A percentile compares a stretch with the other conserved stretches of the same genome.
phyloP scores from a whole-genome alignment of 129 eudicot genomes.

The Dittrichia graveolens region DNA sequence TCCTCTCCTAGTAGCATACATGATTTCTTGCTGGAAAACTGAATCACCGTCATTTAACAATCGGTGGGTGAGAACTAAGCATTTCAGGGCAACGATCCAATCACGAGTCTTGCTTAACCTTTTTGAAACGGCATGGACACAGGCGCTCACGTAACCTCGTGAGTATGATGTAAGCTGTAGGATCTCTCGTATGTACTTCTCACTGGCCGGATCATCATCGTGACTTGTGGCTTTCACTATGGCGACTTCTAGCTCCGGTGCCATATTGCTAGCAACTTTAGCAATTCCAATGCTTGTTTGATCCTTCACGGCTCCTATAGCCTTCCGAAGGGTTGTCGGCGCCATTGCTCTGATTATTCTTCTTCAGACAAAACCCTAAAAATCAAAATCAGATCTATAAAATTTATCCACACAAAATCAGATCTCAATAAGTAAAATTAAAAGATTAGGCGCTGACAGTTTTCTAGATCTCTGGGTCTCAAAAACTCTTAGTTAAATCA shows the following conservation, averaged over 20 bases:
- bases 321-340: constrained; percentile 71
- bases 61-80: constrained; percentile 55
- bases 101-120: constrained; percentile 71
- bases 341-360: constrained; percentile 45
- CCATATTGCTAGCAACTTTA: constrained; percentile 73
- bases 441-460: constrained; percentile 2
- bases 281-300: constrained; percentile 82
- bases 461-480: constrained; percentile 9
- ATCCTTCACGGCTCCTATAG: constrained; percentile 83
- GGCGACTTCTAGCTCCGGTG: constrained; percentile 80
- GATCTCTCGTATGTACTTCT: constrained; percentile 68
- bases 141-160: constrained; percentile 60
- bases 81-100: constrained; percentile 81
- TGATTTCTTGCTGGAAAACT: constrained; percentile 68
- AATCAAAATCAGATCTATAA: constrained; percentile 2
- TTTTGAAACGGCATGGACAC: constrained; percentile 52
- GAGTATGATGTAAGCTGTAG: constrained; percentile 61
- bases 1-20: constrained; percentile 73
- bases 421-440: background rate
- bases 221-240: constrained; percentile 85
- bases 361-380: constrained; percentile 23
- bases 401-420: constrained; percentile 3
- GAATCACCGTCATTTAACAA: constrained; percentile 66
- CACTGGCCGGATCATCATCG: constrained; percentile 75
- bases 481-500: background rate